These are phyloP conservation scores for Stagonosporopsis vannaccii DNA, from an alignment of 2,329 filamentous ascomycete species.

Conservation along the genomic window DNA sequence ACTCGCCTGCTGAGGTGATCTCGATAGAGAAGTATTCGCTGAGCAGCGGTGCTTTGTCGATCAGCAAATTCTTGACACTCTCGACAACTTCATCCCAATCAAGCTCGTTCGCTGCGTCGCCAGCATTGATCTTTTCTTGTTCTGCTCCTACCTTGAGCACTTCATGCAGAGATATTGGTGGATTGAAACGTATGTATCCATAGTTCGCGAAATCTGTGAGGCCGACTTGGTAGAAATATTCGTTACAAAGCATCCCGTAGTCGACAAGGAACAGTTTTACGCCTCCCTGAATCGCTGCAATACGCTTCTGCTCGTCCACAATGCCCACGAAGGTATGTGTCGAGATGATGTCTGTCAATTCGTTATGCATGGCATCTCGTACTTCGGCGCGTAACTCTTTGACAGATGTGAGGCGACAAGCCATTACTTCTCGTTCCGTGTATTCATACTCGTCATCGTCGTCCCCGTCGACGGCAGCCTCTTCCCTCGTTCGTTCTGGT, in stretches of 20 bases:
- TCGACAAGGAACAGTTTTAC: conserved; percentile 92
- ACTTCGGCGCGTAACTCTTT: conserved; percentile 84
- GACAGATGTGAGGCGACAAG: conserved; percentile 81
- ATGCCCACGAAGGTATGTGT: conserved; percentile 92
- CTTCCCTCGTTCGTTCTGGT: conserved; percentile 54
- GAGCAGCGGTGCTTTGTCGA: conserved; percentile 83
- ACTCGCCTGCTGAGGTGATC: conserved; percentile 77
- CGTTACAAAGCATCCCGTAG: conserved; percentile 83
- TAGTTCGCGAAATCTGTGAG: conserved; percentile 97
- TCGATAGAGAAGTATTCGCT: conserved; percentile 91
- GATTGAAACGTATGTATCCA: conserved; percentile 79
- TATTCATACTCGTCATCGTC: conserved; percentile 74
- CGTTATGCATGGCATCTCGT: conserved; percentile 80
- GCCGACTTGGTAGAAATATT: conserved; percentile 95
- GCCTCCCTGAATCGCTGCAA: conserved; percentile 92
- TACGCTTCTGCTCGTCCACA: conserved; percentile 83
- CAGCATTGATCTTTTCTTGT: conserved; percentile 66
- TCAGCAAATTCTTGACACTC: conserved; percentile 71
- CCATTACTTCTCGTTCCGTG: conserved; percentile 71
- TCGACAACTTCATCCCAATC: conserved; percentile 72
- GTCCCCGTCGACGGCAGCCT: conserved; percentile 36
- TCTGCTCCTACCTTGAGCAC: conserved; percentile 77
- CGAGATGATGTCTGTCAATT: conserved; percentile 85
- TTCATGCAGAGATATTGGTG: conserved; percentile 73
- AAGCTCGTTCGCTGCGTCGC: conserved; percentile 59